Percentiles rank a stretch among this genome's conserved stretches.
Evolutionary conservation across 2,329 filamentous ascomycete genomes (phyloP).

Genomic region (Cladosporium cucumerinum): DNA sequence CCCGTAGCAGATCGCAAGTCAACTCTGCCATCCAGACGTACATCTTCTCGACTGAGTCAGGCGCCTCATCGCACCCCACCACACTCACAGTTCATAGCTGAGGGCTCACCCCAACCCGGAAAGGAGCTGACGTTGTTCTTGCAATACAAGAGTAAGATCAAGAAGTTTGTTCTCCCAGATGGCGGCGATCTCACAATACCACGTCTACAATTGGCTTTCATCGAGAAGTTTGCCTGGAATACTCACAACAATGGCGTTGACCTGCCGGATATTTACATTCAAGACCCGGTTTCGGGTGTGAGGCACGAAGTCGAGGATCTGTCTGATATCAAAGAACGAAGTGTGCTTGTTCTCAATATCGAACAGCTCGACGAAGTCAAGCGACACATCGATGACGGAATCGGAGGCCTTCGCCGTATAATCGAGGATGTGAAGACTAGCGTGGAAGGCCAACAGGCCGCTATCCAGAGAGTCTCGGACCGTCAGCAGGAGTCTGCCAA

Average conservation of each 20-base stretch:
- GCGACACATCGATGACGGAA: slow-evolving; percentile 87
- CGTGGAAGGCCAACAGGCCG: slow-evolving; percentile 75
- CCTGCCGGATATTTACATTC: slow-evolving; percentile 94
- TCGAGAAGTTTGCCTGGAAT: slow-evolving; percentile 99
- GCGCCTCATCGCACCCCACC: slow-evolving; percentile 36
- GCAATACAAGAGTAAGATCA: slow-evolving; percentile 95
- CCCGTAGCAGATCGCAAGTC: slow-evolving; percentile 15
- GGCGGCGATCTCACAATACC: slow-evolving; percentile 84
- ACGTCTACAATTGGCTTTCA: slow-evolving; percentile 88
- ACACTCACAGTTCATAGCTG: slow-evolving; percentile 43
- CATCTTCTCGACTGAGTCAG: slow-evolving; percentile 11
- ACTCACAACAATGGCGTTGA: slow-evolving; percentile 91
- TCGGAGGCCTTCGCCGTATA: slow-evolving; percentile 73
- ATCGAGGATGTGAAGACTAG: slow-evolving; percentile 84
- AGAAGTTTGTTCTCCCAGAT: slow-evolving; percentile 87
- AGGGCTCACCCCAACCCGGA: slow-evolving; percentile 65
- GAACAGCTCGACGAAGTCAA: slow-evolving; percentile 95
- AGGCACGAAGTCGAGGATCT: slow-evolving; percentile 94
- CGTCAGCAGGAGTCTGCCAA: slow-evolving; percentile 85
- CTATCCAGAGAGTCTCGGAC: slow-evolving; percentile 83
- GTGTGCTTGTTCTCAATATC: slow-evolving; percentile 90
- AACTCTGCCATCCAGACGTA: neutral
- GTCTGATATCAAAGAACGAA: slow-evolving; percentile 87
- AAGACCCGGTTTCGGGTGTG: slow-evolving; percentile 93
- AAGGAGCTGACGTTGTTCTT: slow-evolving; percentile 92